A percentile compares a stretch with the other conserved stretches of the same genome.
Evolutionary conservation across 2,329 filamentous ascomycete species (phyloP).

Genomic region (Penicillium sp.): DNA sequence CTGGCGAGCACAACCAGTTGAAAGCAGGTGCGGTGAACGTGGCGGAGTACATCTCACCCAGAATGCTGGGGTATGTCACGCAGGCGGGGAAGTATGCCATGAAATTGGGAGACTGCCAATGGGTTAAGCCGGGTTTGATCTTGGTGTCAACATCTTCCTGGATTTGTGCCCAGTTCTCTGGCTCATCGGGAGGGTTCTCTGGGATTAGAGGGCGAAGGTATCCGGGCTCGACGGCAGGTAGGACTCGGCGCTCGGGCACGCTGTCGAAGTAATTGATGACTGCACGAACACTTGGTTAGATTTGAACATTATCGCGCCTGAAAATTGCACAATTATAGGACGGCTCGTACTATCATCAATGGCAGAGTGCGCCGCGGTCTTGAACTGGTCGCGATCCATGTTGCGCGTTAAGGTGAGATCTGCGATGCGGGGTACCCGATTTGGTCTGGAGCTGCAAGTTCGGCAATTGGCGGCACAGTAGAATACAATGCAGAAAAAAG

Average conservation of each 20-base stretch:
- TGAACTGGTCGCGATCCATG: slow-evolving; percentile 81
- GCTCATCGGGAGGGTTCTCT: slow-evolving; percentile 61
- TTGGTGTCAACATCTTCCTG: slow-evolving; percentile 79
- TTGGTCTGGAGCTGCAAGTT: background rate
- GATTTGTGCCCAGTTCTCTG: slow-evolving; percentile 74
- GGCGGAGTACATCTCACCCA: slow-evolving; percentile 89
- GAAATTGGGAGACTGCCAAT: slow-evolving; percentile 94
- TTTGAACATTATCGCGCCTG: background rate
- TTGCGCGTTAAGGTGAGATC: slow-evolving; percentile 1
- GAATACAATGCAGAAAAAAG: background rate
- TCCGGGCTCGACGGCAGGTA: slow-evolving; percentile 77
- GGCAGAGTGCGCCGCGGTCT: slow-evolving; percentile 70
- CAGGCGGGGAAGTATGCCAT: slow-evolving; percentile 92
- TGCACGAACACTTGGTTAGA: slow-evolving; percentile 36
- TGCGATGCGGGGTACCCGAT: background rate
- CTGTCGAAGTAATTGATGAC: slow-evolving; percentile 82
- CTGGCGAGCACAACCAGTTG: slow-evolving; percentile 95
- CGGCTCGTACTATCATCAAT: slow-evolving; percentile 73
- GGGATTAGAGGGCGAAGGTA: slow-evolving; percentile 83
- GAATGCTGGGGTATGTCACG: slow-evolving; percentile 76
- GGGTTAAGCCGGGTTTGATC: slow-evolving; percentile 88
- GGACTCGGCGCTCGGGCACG: slow-evolving; percentile 67
- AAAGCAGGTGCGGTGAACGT: slow-evolving; percentile 89
- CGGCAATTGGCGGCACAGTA: background rate
- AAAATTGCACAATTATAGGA: background rate